Percentiles rank a stretch among this genome's conserved stretches.
phyloP scores from a whole-genome alignment of 768 basidiomycete genomes.

The Calocybe cyanea region DNA sequence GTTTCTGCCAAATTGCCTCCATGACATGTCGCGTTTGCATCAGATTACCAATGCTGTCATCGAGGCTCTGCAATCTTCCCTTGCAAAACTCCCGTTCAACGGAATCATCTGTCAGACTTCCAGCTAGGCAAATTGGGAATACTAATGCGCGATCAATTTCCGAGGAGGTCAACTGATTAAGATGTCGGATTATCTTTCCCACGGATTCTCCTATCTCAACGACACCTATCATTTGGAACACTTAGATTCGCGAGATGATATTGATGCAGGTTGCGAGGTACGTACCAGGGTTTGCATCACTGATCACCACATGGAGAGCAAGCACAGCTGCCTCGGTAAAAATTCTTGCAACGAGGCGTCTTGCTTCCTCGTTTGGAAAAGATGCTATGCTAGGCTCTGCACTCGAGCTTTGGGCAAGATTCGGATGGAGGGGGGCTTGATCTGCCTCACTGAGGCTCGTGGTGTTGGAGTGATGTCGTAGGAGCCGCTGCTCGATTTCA shows the following conservation, averaged over 20 bases:
- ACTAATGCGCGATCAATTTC: conserved; percentile 63
- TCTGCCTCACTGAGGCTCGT: conserved; percentile 28
- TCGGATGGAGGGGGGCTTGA: conserved; percentile 37
- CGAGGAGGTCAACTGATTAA: conserved; percentile 53
- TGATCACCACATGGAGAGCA: conserved; percentile 70
- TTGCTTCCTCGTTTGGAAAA: conserved; percentile 41
- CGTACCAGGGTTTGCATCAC: conserved; percentile 66
- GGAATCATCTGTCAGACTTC: conserved; percentile 68
- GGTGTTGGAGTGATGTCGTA: conserved; percentile 34
- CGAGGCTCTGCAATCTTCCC: conserved; percentile 47
- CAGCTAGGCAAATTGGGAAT: conserved; percentile 73
- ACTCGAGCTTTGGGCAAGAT: conserved; percentile 27
- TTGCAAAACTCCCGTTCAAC: conserved; percentile 56
- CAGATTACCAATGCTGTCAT: conserved; percentile 58
- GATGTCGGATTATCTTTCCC: conserved; percentile 45
- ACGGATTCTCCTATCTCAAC: conserved; percentile 65
- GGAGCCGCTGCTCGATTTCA: conserved; percentile 63
- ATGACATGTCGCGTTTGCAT: conserved; percentile 56
- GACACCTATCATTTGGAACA: conserved; percentile 43
- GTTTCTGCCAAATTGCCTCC: conserved; percentile 68
- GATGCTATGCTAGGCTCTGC: conserved; percentile 26
- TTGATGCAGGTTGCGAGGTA: conserved; percentile 9
- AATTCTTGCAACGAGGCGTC: conserved; percentile 46
- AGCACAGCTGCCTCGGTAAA: conserved; percentile 64
- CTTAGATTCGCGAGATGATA: conserved; percentile 1